These are phyloP conservation scores for Colletotrichum eremochloae DNA, from an alignment of 2,329 filamentous ascomycete species.

Conservation along the genomic window DNA sequence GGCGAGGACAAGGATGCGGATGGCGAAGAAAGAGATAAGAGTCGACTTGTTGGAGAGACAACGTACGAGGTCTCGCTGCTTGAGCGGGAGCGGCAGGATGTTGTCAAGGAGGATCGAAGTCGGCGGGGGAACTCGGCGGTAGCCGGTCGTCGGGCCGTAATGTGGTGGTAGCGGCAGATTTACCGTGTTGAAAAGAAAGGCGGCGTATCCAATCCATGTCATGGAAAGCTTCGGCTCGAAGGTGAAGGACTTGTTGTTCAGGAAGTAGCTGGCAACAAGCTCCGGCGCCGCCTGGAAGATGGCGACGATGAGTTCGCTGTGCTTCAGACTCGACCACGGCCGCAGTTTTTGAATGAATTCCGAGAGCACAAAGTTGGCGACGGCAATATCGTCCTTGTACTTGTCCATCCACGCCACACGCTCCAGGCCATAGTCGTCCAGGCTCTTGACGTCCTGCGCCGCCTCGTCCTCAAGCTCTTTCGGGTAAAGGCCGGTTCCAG, in stretches of 20 bases:
- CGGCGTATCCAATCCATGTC: conserved; percentile 94
- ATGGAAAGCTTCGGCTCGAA: conserved; percentile 93
- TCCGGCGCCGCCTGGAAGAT: conserved; percentile 89
- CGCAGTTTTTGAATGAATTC: conserved; percentile 84
- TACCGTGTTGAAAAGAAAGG: conserved; percentile 87
- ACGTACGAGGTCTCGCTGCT: conserved; percentile 81
- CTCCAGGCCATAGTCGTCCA: conserved; percentile 75
- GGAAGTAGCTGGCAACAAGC: conserved; percentile 88
- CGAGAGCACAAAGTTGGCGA: conserved; percentile 84
- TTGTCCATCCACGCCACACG: conserved; percentile 78
- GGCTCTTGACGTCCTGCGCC: conserved; percentile 53
- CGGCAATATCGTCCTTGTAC: conserved; percentile 74
- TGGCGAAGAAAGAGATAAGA: conserved; percentile 86
- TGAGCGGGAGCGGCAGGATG: conserved; percentile 86
- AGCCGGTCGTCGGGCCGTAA: conserved; percentile 76
- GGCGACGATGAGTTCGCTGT: conserved; percentile 83
- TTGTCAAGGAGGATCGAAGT: conserved; percentile 85
- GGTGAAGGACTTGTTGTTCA: conserved; percentile 81
- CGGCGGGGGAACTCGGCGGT: conserved; percentile 79
- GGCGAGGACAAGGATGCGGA: conserved; percentile 82
- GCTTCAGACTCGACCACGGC: conserved; percentile 84
- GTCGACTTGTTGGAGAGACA: conserved; percentile 84
- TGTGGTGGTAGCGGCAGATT: conserved; percentile 78
- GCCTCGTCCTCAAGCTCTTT: conserved; percentile 70
- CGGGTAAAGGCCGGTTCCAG: conserved; percentile 88